A percentile compares a stretch with the other conserved stretches of the same genome.
These are phyloP conservation scores for Phytophthora foliorum DNA, from an alignment of 352 stramenopile species.

Conservation along the genomic window DNA sequence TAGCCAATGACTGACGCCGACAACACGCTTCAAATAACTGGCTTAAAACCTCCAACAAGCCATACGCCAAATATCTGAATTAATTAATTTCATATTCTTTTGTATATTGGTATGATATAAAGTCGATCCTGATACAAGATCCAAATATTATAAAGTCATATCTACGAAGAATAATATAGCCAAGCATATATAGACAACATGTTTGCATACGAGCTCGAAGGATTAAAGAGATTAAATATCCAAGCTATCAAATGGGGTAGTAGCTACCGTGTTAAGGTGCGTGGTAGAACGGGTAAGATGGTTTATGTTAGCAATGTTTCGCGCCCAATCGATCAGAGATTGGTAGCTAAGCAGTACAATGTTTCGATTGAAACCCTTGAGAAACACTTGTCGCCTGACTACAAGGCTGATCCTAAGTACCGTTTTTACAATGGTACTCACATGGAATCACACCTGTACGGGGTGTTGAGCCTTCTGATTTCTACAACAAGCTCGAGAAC, in stretches of 20 bases:
- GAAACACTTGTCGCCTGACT: conserved; percentile 9
- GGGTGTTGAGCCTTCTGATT: conserved; percentile 2
- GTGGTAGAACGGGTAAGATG: conserved; percentile 18
- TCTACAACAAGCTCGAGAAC: conserved; percentile 20
- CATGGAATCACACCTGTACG: conserved; percentile 8
- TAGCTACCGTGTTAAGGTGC: conserved; percentile 33
- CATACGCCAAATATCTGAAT: too few relatives aligned
- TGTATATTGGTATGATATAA: too few relatives aligned
- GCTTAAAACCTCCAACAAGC: too few relatives aligned
- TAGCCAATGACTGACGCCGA: too few relatives aligned
- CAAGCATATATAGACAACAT: conserved; percentile 27
- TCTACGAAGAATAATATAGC: conserved; percentile 12
- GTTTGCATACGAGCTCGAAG: conserved; percentile 24
- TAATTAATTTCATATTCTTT: too few relatives aligned
- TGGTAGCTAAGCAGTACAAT: conserved; percentile 10
- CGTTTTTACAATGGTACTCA: conserved; percentile 16
- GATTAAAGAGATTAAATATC: conserved; percentile 19
- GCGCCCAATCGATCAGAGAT: conserved; percentile 4
- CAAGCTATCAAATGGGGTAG: conserved; percentile 19
- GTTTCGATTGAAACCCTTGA: conserved; percentile 11
- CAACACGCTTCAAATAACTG: too few relatives aligned
- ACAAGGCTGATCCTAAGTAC: conserved; percentile 13
- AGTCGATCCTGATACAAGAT: conserved; percentile 26
- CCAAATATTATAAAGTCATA: conserved; percentile 21
- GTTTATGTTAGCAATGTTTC: conserved; percentile 25